A percentile compares a stretch with the other conserved stretches of the same genome.
phyloP scores from a whole-genome alignment of 257 asterid genomes.

The Lantana camara region DNA sequence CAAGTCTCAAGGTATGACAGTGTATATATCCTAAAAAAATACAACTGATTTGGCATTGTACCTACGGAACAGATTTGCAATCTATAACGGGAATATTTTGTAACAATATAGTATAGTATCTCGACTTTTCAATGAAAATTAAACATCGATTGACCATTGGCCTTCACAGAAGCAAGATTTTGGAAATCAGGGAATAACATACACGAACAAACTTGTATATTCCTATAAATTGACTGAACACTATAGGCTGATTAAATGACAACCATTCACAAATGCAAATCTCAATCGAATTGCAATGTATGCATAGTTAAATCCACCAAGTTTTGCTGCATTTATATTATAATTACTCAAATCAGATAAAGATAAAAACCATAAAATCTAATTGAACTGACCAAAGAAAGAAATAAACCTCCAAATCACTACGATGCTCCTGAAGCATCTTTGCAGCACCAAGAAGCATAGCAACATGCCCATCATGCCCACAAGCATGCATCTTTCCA shows the following conservation, averaged over 20 bases:
- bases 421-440: constrained; percentile 52
- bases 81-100: neutral
- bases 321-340: neutral
- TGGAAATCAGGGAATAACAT: neutral
- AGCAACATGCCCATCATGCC: constrained; percentile 79
- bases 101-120: no score
- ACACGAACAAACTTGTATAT: no score
- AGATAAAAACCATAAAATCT: neutral
- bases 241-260: no score
- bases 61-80: neutral
- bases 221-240: no score
- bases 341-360: constrained; percentile 10
- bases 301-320: constrained; percentile 5
- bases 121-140: neutral
- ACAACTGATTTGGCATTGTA: no score
- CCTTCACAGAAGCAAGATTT: neutral
- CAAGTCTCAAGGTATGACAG: no score
- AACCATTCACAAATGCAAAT: no score
- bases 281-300: neutral
- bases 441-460: constrained; percentile 81
- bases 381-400: constrained; percentile 2
- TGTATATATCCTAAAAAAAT: no score
- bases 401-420: constrained; percentile 48
- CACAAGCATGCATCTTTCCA: constrained; percentile 83
- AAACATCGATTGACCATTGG: neutral